Evolutionary conservation across 2,329 filamentous ascomycete species (phyloP).

Genomic region (Fusarium staphyleae): DNA sequence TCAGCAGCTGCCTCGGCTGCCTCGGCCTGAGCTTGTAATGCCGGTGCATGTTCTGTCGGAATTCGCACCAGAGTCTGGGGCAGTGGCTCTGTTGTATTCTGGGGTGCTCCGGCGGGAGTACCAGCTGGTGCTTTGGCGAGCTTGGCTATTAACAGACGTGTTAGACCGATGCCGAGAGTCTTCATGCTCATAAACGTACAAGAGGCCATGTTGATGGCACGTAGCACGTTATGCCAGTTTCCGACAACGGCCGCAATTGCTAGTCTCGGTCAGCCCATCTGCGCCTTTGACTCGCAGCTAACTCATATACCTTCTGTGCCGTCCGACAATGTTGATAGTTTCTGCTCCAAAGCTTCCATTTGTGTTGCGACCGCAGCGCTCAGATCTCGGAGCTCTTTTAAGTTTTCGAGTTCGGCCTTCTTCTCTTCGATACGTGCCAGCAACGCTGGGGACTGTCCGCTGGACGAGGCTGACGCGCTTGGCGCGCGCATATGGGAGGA

Average conservation of each 20-base stretch:
- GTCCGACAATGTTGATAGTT: constrained; percentile 77
- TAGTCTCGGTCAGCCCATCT: constrained; percentile 47
- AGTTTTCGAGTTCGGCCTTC: constrained; percentile 79
- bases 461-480: constrained; percentile 56
- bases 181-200: constrained; percentile 58
- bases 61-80: constrained; percentile 86
- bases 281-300: neutral
- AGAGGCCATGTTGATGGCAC: constrained; percentile 86
- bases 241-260: constrained; percentile 84
- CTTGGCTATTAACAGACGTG: constrained; percentile 61
- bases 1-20: constrained; percentile 54
- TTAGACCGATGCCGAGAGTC: neutral
- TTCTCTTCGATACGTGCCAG: constrained; percentile 84
- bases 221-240: constrained; percentile 88
- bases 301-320: constrained; percentile 75
- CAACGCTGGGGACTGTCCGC: constrained; percentile 73
- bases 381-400: constrained; percentile 79
- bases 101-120: constrained; percentile 44
- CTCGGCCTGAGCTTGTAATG: constrained; percentile 67
- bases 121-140: constrained; percentile 66
- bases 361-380: constrained; percentile 80
- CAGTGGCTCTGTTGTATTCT: constrained; percentile 59
- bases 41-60: constrained; percentile 77
- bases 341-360: constrained; percentile 83
- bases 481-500: constrained; percentile 73